Percentiles rank a stretch among this genome's conserved stretches.
Conservation (phyloP, 1,139 yeast species). For the Casaregolazyma suthepensis region DNA sequence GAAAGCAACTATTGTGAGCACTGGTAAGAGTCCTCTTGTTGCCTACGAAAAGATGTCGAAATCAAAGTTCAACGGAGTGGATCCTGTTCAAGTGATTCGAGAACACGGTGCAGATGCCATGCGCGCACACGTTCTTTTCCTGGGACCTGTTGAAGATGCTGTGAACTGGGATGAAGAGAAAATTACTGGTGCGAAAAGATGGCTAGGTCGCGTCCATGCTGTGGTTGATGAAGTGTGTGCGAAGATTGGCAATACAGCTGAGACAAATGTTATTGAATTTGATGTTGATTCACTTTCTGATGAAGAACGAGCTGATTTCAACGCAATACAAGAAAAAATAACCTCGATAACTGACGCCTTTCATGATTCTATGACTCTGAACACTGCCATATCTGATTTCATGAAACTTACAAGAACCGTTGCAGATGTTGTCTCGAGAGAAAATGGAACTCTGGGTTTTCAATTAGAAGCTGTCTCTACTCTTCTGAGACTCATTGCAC, state of each 20-base stretch:
- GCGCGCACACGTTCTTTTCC: constrained; percentile 89
- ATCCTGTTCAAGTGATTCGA: constrained; percentile 71
- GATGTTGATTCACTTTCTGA: constrained; percentile 29
- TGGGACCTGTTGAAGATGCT: constrained; percentile 79
- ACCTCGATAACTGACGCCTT: constrained; percentile 53
- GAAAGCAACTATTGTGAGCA: constrained; percentile 42
- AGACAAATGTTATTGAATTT: constrained; percentile 1
- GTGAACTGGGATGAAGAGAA: constrained; percentile 87
- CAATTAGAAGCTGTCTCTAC: constrained; percentile 43
- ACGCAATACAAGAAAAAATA: constrained; percentile 48
- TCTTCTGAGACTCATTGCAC: constrained; percentile 55
- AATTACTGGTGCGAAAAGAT: constrained; percentile 79
- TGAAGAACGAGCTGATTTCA: constrained; percentile 52
- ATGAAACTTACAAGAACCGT: constrained; percentile 75
- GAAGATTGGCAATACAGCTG: constrained; percentile 1
- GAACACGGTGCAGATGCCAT: constrained; percentile 91
- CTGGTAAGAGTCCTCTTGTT: constrained; percentile 49
- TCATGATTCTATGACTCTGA: constrained; percentile 55
- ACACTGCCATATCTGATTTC: constrained; percentile 81
- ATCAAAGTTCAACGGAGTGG: constrained; percentile 90
- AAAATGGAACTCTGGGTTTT: constrained; percentile 32
- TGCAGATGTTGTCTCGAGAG: constrained; percentile 20
- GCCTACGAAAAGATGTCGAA: constrained; percentile 92
- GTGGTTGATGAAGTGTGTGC: constrained; percentile 19
- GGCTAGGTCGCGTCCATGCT: constrained; percentile 61